A percentile compares a stretch with the other conserved stretches of the same genome.
phyloP scores from a whole-genome alignment of 306 rosid genomes.

The Elaeagnus macrophylla region DNA sequence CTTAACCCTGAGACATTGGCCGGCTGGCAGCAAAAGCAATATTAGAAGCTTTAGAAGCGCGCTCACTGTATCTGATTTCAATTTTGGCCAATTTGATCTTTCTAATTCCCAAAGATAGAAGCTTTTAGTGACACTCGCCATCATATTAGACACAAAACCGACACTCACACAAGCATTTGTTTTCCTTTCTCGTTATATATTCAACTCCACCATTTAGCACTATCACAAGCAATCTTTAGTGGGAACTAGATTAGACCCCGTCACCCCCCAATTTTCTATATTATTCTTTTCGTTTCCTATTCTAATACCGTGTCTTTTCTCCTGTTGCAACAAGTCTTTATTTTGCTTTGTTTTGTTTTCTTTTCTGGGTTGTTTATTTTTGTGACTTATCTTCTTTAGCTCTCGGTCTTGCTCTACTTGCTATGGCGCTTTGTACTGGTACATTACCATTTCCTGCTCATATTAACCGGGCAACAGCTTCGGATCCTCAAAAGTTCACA shows the following conservation, averaged over 20 bases:
- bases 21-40: not conserved
- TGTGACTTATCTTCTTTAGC: constrained; percentile 3
- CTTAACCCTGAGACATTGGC: not conserved
- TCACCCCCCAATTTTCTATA: not conserved
- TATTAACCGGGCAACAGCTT: constrained; percentile 25
- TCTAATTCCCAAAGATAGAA: no score
- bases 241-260: constrained; percentile 14
- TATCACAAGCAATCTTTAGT: constrained; percentile 8
- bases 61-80: not conserved
- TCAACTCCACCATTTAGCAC: constrained; percentile 6
- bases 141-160: constrained; percentile 12
- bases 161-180: not conserved
- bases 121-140: constrained; percentile 1
- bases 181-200: not conserved
- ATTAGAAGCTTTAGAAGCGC: not conserved
- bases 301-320: not conserved
- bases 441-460: constrained; percentile 43
- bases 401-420: constrained; percentile 5
- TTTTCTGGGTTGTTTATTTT: constrained; percentile 21
- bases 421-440: constrained; percentile 65
- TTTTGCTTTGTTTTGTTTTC: not conserved
- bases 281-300: not conserved
- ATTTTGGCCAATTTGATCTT: not conserved
- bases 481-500: constrained; percentile 21
- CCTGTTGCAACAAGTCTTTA: not conserved